Evolutionary conservation across 2,329 filamentous ascomycete genomes (phyloP), one percentile per base, ranked within the genome.

Genomic region (Arthrobotrys pseudoclavata): DNA sequence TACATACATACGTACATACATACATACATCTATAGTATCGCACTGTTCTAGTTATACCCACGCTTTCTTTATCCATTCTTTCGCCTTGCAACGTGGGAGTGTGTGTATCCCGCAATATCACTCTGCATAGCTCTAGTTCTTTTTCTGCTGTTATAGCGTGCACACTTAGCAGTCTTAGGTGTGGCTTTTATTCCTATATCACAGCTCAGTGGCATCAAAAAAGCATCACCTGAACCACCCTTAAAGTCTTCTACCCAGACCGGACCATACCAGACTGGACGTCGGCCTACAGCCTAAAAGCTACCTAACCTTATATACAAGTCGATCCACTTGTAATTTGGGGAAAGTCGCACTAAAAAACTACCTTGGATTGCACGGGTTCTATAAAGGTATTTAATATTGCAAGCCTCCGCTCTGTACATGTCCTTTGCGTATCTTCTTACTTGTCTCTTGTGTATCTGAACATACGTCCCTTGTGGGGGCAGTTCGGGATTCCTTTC

Each of bases 141-240:
- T 24, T 40, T 24, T 5, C 18, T 47, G 18, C 18, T 47, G 20
- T 47, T 60, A 48, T 34, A 57, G 29, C 24, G 60, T 57, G 53
- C 40, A 67, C 15, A 34, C 37, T 40, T 40, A 40, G 52, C 40
- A 13, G 22, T 12, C 9, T 15, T 24, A 26, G 34, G 34, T 37
- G 34, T 37, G 34, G 34, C 18, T 42, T 15, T 29, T 40, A 9
- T 24, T 61, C 24, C 18, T 60, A 31, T 52, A 50, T 37, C 26
- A 12, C 45, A n/a, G 20, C 31, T 37, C 55, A 60, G 69, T 71
- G 60, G 47, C 60, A 67, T 72, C 62, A 45, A 74, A 24, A 48
- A 68, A 18, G 47, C 48, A 75, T 75, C 64, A 69, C 71, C 71
- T 69, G 64, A 50, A 63, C 71, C 64, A 69, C 64, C 42, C 47